Evolutionary conservation across 1,284 basidiomycete genomes (phyloP).

Genomic region (Calocybe gambosa): DNA sequence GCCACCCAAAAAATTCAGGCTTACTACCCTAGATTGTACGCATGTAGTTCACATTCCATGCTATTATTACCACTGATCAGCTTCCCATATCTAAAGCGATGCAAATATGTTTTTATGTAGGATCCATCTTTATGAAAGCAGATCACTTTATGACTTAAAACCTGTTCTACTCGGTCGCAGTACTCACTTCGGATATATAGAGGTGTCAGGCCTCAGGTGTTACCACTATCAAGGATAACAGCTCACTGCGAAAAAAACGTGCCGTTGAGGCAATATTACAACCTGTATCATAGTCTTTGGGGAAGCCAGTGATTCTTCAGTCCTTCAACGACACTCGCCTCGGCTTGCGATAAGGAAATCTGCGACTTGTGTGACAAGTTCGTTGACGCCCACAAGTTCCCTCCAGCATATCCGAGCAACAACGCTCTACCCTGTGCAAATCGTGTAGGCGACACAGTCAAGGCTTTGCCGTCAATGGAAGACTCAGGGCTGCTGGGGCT

Average conservation of each 20-base stretch:
- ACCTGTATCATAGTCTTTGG: conserved; percentile 34
- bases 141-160: too few relatives aligned
- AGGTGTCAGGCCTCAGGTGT: too few relatives aligned
- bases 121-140: too few relatives aligned
- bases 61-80: too few relatives aligned
- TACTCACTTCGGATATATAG: too few relatives aligned
- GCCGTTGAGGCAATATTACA: neutral
- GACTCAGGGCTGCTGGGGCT: conserved; percentile 2
- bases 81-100: too few relatives aligned
- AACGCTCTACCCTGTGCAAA: conserved; percentile 44
- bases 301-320: conserved; percentile 60
- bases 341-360: conserved; percentile 29
- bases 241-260: too few relatives aligned
- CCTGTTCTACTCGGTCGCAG: too few relatives aligned
- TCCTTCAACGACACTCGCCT: conserved; percentile 50
- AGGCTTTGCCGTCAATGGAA: conserved; percentile 6
- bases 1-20: neutral
- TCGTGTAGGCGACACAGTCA: conserved; percentile 2
- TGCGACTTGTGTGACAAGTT: conserved; percentile 1
- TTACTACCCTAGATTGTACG: neutral
- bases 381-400: conserved; percentile 1
- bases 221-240: too few relatives aligned
- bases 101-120: too few relatives aligned
- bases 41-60: too few relatives aligned
- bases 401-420: conserved; percentile 24